These are phyloP conservation scores for Warburgia ugandensis DNA, from an alignment of 164 flowering plant genomes.

Conservation along the genomic window DNA sequence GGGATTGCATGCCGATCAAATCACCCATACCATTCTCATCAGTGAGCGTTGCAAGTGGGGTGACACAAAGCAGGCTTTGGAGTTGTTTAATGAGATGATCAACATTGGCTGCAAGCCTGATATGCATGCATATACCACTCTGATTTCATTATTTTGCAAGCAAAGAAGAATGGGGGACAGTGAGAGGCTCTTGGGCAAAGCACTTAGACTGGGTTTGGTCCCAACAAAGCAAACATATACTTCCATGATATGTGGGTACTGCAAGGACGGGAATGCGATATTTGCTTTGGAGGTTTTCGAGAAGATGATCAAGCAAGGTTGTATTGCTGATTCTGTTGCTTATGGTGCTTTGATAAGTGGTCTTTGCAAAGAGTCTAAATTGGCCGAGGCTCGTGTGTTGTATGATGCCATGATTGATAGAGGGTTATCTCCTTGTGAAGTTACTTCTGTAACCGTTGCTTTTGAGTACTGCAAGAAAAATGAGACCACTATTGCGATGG, in stretches of 20 bases:
- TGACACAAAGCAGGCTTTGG: slow-evolving; percentile 38
- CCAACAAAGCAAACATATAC: slow-evolving; percentile 84
- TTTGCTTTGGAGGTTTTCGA: slow-evolving; percentile 44
- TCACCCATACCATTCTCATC: slow-evolving; percentile 76
- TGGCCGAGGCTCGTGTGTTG: slow-evolving; percentile 54
- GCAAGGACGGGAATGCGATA: slow-evolving; percentile 39
- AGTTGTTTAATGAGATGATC: slow-evolving; percentile 47
- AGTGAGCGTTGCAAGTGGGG: slow-evolving; percentile 44
- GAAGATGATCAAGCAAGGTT: slow-evolving; percentile 52
- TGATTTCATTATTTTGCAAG: slow-evolving; percentile 63
- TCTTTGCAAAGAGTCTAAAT: slow-evolving; percentile 66
- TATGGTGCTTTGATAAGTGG: slow-evolving; percentile 92
- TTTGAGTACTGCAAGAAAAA: slow-evolving; percentile 71
- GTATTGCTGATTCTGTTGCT: slow-evolving; percentile 61
- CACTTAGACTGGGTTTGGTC: slow-evolving; percentile 40
- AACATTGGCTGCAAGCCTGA: slow-evolving; percentile 56
- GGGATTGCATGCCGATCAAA: slow-evolving; percentile 56
- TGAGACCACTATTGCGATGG: slow-evolving; percentile 48
- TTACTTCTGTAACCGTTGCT: slow-evolving; percentile 73
- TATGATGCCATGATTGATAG: slow-evolving; percentile 68
- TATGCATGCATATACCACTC: slow-evolving; percentile 53
- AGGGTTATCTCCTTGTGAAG: slow-evolving; percentile 83
- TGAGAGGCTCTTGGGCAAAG: slow-evolving; percentile 53
- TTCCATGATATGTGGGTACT: slow-evolving; percentile 74
- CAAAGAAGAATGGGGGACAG: slow-evolving; percentile 56